Evolutionary conservation across 208 protist genomes (phyloP), one percentile per base, ranked within the genome.

Genomic region (Acanthamoeba sp.): DNA sequence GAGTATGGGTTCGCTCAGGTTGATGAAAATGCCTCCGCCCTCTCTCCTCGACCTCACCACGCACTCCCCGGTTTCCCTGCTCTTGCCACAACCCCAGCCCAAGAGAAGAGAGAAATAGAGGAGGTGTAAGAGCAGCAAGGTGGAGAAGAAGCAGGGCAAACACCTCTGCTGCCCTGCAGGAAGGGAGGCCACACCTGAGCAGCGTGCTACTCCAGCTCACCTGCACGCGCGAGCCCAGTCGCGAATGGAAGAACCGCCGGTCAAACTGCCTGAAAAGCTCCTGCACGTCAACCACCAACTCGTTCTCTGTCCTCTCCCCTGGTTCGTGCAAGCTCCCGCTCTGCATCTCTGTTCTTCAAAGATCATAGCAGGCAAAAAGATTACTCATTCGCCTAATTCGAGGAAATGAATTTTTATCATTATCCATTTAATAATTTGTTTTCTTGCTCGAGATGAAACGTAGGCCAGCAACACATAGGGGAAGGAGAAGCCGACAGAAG

Each of bases 1-100:
- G 1, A 87, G 78, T 18, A 87, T 59, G 20, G 78, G 78, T 40
- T 87, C 78, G 38, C 78, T 87, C 3, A 87, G 78, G 38, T 48
- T 55, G 9, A 87, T 52, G 22, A 87, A 59, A 0, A 57, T 18
- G 40, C 78, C 38, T 16, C 48, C 48, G 20, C 78, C 48, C 7
- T 48, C 78, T 22, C 78, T 14, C 78, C 48, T 32, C 29, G 78
- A 87, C 7, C 78, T 22, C 24, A 76, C 66, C 29, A 76, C 66
- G 66, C 66, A 87, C 9, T 87, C 78, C 4, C 78, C 78, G 0
- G 78, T 57, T 14, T 87, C 78, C 34, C 78, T 87, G 4, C 29
- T 36, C 73, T 36, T 84, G 18, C 22, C 10, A 5, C 12, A 36
- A 82, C 6, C 6, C 38, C 12, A 16, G 18, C n/a, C n/a, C 2